These are phyloP conservation scores for Dacryopinax spathularia DNA, from an alignment of 768 basidiomycete species.

Conservation along the genomic window DNA sequence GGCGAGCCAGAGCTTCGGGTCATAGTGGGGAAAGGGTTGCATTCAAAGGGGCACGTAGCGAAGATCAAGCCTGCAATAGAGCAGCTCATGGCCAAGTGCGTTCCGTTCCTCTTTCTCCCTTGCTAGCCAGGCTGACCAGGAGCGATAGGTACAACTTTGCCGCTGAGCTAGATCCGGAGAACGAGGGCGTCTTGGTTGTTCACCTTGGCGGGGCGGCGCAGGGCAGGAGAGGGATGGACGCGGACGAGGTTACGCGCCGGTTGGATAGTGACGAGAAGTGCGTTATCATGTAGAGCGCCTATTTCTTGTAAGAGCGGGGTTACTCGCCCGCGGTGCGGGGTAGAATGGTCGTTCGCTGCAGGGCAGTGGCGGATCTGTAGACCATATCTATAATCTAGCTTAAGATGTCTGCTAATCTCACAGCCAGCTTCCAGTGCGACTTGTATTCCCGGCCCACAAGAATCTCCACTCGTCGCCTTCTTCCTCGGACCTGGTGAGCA, in stretches of 20 bases:
- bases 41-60: slow-evolving; percentile 57
- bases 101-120: neutral
- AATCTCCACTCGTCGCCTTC: too few species aligned
- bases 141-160: slow-evolving; percentile 49
- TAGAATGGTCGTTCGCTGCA: too few species aligned
- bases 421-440: too few species aligned
- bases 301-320: too few species aligned
- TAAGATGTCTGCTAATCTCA: too few species aligned
- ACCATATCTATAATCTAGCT: too few species aligned
- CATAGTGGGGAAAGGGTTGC: slow-evolving; percentile 87
- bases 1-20: slow-evolving; percentile 55
- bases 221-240: slow-evolving; percentile 30
- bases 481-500: too few species aligned
- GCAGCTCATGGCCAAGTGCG: slow-evolving; percentile 67
- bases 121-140: neutral
- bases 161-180: slow-evolving; percentile 62
- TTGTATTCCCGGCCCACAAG: too few species aligned
- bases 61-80: slow-evolving; percentile 90
- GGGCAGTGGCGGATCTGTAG: too few species aligned
- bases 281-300: slow-evolving; percentile 45
- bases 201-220: slow-evolving; percentile 37
- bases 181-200: slow-evolving; percentile 74
- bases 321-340: too few species aligned
- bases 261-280: slow-evolving; percentile 43
- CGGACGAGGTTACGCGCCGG: slow-evolving; percentile 45